These are phyloP conservation scores for Xylaria castorea DNA, from an alignment of 495 filamentous ascomycete genomes.

Conservation along the genomic window DNA sequence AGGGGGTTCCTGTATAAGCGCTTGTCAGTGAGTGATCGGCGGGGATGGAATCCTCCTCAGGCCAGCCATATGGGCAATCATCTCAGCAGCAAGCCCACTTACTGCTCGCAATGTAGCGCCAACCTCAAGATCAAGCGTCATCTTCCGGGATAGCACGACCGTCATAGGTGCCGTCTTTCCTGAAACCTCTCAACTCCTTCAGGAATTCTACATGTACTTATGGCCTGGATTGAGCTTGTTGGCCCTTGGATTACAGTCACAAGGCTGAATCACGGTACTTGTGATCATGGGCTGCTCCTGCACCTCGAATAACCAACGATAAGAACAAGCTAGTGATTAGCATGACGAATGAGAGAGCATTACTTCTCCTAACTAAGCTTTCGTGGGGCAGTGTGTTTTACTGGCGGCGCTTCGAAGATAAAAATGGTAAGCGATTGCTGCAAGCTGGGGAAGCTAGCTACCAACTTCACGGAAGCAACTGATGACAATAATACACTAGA, in stretches of 20 bases:
- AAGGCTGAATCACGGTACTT: conserved; percentile 2
- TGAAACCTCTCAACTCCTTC: neutral
- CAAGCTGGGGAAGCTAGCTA: neutral
- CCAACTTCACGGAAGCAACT: neutral
- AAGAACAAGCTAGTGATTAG: neutral
- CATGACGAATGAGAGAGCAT: neutral
- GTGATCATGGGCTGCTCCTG: too few relatives aligned
- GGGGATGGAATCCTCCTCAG: neutral
- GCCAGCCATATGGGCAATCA: neutral
- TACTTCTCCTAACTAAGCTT: neutral
- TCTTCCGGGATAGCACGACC: too few relatives aligned
- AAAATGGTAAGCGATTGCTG: conserved; percentile 6
- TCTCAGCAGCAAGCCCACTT: neutral
- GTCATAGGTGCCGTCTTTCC: neutral
- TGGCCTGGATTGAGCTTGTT: neutral
- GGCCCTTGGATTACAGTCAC: neutral
- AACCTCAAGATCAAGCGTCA: neutral
- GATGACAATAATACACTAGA: neutral
- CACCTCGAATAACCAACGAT: conserved; percentile 8
- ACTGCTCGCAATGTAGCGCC: neutral
- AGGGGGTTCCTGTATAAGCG: neutral
- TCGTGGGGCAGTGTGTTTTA: neutral
- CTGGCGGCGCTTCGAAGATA: neutral
- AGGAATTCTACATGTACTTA: neutral
- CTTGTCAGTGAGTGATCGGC: neutral